Evolutionary conservation across 208 protist genomes (phyloP), one percentile per base, ranked within the genome.

Genomic region (Wallacemonas collosoma): DNA sequence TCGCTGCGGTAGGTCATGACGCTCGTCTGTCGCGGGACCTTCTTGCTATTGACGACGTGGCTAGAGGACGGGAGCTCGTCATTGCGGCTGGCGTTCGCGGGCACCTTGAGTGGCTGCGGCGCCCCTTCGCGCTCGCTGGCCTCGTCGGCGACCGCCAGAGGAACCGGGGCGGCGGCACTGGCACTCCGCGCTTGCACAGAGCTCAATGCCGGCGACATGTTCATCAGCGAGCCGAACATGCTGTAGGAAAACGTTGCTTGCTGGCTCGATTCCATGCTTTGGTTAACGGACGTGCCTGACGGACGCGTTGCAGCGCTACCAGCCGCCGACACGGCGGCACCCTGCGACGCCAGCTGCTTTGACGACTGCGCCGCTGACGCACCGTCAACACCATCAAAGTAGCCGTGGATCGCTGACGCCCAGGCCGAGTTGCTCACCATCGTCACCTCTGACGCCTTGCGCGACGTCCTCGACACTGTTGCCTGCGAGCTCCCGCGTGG

Each of bases 181-280:
- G 1, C 50, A 45, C 41, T 43, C 26, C 41, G 39, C 48, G 48
- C 61, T 14, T 57, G 44, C 17, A 74, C 47, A 36, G 75, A 69
- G 55, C 68, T 73, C 61, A 63, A 39, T 8, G 57, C 68, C 7
- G 77, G 73, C 26, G 77, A 78, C 48, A 17, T 8, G 60, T 72
- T 70, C 35, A 35, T 50, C 3, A 61, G 62, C n/a, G 77, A 78
- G 43, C 48, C 51, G 12, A 79, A 40, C 17, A 55, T 53, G 47
- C 77, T 75, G 69, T 73, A 79, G 50, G 48, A 71, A 65, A 74
- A 82, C 3, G 43, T 60, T 43, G 56, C 73, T 45, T 75, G 64
- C 3, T 79, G 72, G 47, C 73, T 82, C 50, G 48, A 76, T 17
- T 72, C 53, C 26, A 78, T 41, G 48, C 72, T 82, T 41, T 72